A percentile compares a stretch with the other conserved stretches of the same genome.
phyloP scores from a whole-genome alignment of 495 filamentous ascomycete genomes.

The Talaromyces nanjingensis region DNA sequence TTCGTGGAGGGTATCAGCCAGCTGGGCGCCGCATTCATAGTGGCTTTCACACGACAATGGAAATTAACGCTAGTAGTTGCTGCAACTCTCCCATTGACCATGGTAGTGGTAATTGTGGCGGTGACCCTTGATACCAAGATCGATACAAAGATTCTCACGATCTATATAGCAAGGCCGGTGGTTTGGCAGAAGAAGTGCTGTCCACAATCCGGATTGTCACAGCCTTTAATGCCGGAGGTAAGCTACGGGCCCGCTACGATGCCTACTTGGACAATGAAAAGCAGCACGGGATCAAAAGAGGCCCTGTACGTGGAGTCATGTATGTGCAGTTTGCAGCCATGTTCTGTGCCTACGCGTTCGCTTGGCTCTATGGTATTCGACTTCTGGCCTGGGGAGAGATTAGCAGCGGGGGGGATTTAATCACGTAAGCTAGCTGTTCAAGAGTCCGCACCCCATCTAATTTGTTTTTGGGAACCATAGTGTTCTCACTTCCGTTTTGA shows the following conservation, averaged over 20 bases:
- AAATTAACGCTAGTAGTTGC: slow-evolving; percentile 29
- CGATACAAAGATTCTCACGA: background rate
- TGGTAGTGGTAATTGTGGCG: slow-evolving; percentile 18
- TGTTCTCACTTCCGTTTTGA: slow-evolving; percentile 10
- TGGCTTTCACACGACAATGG: slow-evolving; percentile 30
- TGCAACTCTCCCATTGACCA: slow-evolving; percentile 8
- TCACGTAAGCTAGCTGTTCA: slow-evolving; percentile 24
- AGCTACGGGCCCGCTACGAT: slow-evolving; percentile 12
- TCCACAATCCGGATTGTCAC: slow-evolving; percentile 10
- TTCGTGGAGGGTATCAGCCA: slow-evolving; percentile 23
- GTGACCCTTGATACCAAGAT: background rate
- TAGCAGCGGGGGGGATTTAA: slow-evolving; percentile 26
- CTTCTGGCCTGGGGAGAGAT: slow-evolving; percentile 11
- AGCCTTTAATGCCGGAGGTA: slow-evolving; percentile 14
- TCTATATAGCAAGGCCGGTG: slow-evolving; percentile 41
- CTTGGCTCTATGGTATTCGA: slow-evolving; percentile 16
- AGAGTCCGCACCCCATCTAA: no score
- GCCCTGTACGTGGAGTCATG: slow-evolving; percentile 6
- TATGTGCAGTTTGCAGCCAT: slow-evolving; percentile 10
- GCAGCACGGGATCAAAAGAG: slow-evolving; percentile 7
- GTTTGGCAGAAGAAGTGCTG: slow-evolving; percentile 16
- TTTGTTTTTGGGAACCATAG: slow-evolving; percentile 37
- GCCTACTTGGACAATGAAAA: slow-evolving; percentile 10
- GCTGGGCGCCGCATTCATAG: slow-evolving; percentile 28
- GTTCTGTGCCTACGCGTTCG: slow-evolving; percentile 13